These are phyloP conservation scores for Penicillium maclennaniae DNA, from an alignment of 495 filamentous ascomycete species.

Conservation along the genomic window DNA sequence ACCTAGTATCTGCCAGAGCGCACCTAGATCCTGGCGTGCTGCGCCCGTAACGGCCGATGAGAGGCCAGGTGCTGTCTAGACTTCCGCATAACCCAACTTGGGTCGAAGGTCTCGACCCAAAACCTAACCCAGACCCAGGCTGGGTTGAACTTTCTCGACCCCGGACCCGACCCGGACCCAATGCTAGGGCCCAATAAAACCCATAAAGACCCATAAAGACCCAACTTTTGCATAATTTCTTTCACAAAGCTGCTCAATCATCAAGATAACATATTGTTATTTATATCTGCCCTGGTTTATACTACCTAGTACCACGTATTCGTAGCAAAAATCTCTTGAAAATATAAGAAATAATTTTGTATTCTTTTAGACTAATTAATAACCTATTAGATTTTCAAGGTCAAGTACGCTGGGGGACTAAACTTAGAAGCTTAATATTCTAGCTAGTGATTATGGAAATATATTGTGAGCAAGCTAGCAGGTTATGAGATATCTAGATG, in stretches of 20 bases:
- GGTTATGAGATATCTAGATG: too few species aligned
- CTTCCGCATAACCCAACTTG: neutral
- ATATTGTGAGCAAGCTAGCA: too few species aligned
- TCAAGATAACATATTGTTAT: neutral
- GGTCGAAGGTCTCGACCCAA: neutral
- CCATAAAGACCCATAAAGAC: neutral
- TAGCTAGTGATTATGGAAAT: too few species aligned
- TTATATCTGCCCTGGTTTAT: neutral
- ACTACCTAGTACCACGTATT: neutral
- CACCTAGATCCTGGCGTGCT: too few species aligned
- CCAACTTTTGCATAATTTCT: neutral
- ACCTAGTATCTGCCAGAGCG: too few species aligned
- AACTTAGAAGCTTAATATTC: too few species aligned
- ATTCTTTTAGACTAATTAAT: too few species aligned
- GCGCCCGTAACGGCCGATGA: too few species aligned
- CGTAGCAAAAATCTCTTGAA: neutral
- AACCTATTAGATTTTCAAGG: too few species aligned
- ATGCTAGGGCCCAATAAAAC: neutral
- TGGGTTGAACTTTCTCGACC: neutral
- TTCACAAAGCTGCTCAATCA: neutral
- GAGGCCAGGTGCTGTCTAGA: too few species aligned
- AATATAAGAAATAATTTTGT: neutral
- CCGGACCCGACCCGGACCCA: neutral
- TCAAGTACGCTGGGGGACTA: too few species aligned
- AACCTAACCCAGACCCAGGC: neutral